phyloP scores from a whole-genome alignment of 331 rosid species.

The Telfairia occidentalis region DNA sequence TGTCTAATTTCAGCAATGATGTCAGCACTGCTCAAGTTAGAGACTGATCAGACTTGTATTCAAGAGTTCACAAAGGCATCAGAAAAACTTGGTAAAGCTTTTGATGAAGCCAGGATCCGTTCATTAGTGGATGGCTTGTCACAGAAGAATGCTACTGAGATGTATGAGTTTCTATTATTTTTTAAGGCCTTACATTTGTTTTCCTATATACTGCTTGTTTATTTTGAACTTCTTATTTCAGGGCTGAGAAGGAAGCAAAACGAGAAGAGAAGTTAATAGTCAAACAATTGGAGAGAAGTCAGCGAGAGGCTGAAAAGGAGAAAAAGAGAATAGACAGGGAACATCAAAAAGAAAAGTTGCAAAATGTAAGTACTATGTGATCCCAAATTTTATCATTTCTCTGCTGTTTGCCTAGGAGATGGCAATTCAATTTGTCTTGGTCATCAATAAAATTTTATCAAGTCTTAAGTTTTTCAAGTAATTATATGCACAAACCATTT shows the following conservation, averaged over 20 bases:
- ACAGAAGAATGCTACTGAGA: slow-evolving; percentile 46
- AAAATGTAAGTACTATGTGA: slow-evolving; percentile 36
- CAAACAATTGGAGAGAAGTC: slow-evolving; percentile 57
- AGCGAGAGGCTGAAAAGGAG: slow-evolving; percentile 56
- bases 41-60: slow-evolving; percentile 29
- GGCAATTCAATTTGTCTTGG: not conserved
- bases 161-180: slow-evolving; percentile 29
- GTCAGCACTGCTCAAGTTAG: slow-evolving; percentile 32
- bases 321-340: slow-evolving; percentile 36
- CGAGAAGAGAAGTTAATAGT: slow-evolving; percentile 51
- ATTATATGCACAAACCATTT: not conserved
- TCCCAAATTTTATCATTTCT: not conserved
- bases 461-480: not conserved
- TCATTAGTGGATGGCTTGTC: slow-evolving; percentile 37
- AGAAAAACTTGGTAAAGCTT: slow-evolving; percentile 45
- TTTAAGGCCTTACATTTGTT: slow-evolving; percentile 1
- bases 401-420: not conserved
- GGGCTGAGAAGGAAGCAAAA: slow-evolving; percentile 61
- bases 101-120: slow-evolving; percentile 51
- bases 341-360: slow-evolving; percentile 36
- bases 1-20: slow-evolving; percentile 42
- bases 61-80: slow-evolving; percentile 45
- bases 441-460: not conserved
- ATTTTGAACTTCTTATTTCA: slow-evolving; percentile 15
- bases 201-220: slow-evolving; percentile 4